A percentile compares a stretch with the other conserved stretches of the same genome.
Conservation (phyloP, 805 yeast genomes). For the Cyberlindnera maclurae region DNA sequence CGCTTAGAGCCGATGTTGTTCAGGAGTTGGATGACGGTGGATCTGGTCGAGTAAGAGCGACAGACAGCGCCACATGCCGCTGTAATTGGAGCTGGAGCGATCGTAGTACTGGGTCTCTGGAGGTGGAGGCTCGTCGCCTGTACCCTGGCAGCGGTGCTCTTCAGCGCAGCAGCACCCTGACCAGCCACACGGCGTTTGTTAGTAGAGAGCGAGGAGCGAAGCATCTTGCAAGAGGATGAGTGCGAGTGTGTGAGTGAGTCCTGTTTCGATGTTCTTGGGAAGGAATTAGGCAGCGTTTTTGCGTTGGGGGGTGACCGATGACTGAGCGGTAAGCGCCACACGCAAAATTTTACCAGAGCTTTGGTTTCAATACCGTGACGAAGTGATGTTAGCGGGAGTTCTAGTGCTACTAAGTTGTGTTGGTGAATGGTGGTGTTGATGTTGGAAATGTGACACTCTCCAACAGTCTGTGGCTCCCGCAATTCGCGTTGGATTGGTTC, state of each 20-base stretch:
- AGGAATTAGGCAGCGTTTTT: neutral
- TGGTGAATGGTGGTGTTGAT: too few relatives aligned
- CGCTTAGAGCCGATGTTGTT: slow-evolving; percentile 96
- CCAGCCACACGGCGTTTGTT: slow-evolving; percentile 22
- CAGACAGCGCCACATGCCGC: slow-evolving; percentile 8
- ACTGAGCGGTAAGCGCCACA: neutral
- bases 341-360: neutral
- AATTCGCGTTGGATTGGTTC: too few relatives aligned
- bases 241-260: too few relatives aligned
- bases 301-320: neutral
- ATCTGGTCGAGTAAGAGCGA: slow-evolving; percentile 60
- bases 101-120: slow-evolving; percentile 11
- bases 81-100: slow-evolving; percentile 11
- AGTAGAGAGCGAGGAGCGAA: slow-evolving; percentile 23
- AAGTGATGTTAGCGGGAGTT: too few relatives aligned
- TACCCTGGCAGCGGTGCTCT: slow-evolving; percentile 9
- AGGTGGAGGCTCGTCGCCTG: slow-evolving; percentile 3
- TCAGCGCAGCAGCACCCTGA: slow-evolving; percentile 14
- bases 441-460: too few relatives aligned
- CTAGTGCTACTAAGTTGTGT: too few relatives aligned
- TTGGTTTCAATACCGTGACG: too few relatives aligned
- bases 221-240: too few relatives aligned
- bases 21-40: slow-evolving; percentile 90
- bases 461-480: too few relatives aligned
- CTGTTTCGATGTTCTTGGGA: too few relatives aligned